Evolutionary conservation across 768 basidiomycete species (phyloP).

Genomic region (Suillus ampliporus): DNA sequence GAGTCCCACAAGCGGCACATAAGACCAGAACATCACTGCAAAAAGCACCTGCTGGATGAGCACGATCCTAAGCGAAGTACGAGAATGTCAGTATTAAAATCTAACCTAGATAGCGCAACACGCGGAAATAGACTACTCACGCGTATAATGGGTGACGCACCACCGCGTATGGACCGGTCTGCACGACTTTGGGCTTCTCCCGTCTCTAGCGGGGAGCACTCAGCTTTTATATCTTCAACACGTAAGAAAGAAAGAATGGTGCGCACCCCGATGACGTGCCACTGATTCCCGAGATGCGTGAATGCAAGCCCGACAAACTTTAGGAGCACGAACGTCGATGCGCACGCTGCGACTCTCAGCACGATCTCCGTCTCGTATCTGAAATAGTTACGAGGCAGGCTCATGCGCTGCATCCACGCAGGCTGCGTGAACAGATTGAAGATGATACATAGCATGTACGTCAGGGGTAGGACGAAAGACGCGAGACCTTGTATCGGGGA

Average conservation of each 20-base stretch:
- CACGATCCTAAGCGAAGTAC: neutral
- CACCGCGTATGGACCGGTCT: slow-evolving; percentile 40
- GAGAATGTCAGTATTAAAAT: slow-evolving; percentile 17
- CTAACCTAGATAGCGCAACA: neutral
- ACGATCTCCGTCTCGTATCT: slow-evolving; percentile 26
- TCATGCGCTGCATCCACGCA: slow-evolving; percentile 36
- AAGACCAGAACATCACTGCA: slow-evolving; percentile 34
- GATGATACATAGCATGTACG: slow-evolving; percentile 32
- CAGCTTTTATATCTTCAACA: neutral
- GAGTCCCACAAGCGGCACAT: slow-evolving; percentile 36
- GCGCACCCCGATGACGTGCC: slow-evolving; percentile 39
- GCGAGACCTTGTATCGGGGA: slow-evolving; percentile 34
- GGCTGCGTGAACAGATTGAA: slow-evolving; percentile 40
- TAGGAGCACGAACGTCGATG: slow-evolving; percentile 26
- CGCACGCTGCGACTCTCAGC: slow-evolving; percentile 34
- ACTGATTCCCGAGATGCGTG: slow-evolving; percentile 32
- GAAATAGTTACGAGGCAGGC: slow-evolving; percentile 32
- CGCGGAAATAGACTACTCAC: slow-evolving; percentile 33
- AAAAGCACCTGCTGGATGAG: neutral
- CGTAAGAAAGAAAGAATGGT: neutral
- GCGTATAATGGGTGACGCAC: slow-evolving; percentile 44
- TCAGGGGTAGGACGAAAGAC: slow-evolving; percentile 29
- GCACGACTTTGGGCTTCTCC: slow-evolving; percentile 36
- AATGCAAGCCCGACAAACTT: slow-evolving; percentile 20
- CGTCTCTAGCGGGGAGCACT: slow-evolving; percentile 22